A percentile compares a stretch with the other conserved stretches of the same genome.
phyloP scores from a whole-genome alignment of 225 moss, liverwort and hornwort genomes.

The Anthoceros angustus region DNA sequence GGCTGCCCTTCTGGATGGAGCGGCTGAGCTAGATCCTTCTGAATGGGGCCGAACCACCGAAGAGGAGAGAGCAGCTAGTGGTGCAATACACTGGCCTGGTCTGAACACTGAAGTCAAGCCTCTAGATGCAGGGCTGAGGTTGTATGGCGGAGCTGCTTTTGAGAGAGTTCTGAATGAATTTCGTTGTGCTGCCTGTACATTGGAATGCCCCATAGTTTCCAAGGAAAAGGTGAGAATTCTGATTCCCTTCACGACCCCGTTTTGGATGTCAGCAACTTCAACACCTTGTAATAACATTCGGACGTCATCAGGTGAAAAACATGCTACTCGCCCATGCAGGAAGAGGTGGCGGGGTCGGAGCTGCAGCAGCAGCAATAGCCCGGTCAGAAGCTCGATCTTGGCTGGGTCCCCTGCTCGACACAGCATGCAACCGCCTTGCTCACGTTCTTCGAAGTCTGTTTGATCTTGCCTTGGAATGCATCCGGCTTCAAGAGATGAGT shows the following conservation, averaged over 20 bases:
- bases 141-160: conserved; percentile 68
- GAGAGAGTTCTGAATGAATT: conserved; percentile 74
- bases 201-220: conserved; percentile 72
- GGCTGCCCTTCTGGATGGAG: conserved; percentile 63
- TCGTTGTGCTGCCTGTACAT: conserved; percentile 54
- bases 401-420: conserved; percentile 64
- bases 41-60: conserved; percentile 53
- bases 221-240: conserved; percentile 39
- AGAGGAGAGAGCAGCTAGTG: conserved; percentile 59
- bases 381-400: conserved; percentile 57
- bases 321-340: conserved; percentile 58
- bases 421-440: conserved; percentile 53
- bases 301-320: conserved; percentile 40
- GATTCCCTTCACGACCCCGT: too few relatives aligned
- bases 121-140: conserved; percentile 39
- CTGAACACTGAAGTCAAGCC: conserved; percentile 37
- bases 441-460: conserved; percentile 54
- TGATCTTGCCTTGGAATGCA: conserved; percentile 57
- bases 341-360: conserved; percentile 46
- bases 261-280: background rate
- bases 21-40: conserved; percentile 57
- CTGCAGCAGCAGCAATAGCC: conserved; percentile 48
- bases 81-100: conserved; percentile 54
- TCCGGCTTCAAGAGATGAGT: conserved; percentile 38
- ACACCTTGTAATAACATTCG: background rate